Evolutionary conservation across 352 stramenopile species (phyloP), one percentile per base, ranked within the genome.

Genomic region (Peronosclerospora sorghi): DNA sequence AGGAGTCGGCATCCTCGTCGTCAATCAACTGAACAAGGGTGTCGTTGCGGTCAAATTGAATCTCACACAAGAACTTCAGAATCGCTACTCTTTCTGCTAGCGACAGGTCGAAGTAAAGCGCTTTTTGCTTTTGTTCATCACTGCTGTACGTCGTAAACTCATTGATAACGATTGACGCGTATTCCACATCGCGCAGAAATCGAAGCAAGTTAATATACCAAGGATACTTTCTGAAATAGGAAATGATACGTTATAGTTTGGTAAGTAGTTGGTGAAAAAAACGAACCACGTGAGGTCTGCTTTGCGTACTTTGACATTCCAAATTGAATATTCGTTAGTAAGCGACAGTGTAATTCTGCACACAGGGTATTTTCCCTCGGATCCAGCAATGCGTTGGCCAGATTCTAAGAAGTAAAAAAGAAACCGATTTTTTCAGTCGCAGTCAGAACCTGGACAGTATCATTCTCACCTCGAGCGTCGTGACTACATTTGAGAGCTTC

Each of bases 41-140:
- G 27, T 79, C 65, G 41, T 84, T 86, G 42, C 66, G 59, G 41
- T 84, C 71, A 24, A 83, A 84, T 32, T 84, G 71, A 19, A 61
- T 51, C 41, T 86, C 71, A 20, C 71, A 86, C 12, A 84, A 23
- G 15, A 69, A 65, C 32, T 84, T 84, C 24, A 86, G 45, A 5
- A 84, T 51, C 2, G 57, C 42, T 13, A 84, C 54, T 17, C 67
- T 62, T 9, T 81, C 58, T 1, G 47, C 43, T 1, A 79, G 45
- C 18, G 55, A 35, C 1, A 79, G 46, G 9, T 71, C 50, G 24
- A 65, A 69, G 42, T 86, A 32, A 74, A 59, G n/a, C n/a, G n/a
- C 38, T 55, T 52, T 40, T 65, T 48, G 13, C 54, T 35, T 51
- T 49, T 49, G 24, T 50, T 19, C 1, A 47, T n/a, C n/a, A n/a